These are phyloP conservation scores for Phytophthora aleatoria DNA, from an alignment of 352 stramenopile species.

Conservation along the genomic window DNA sequence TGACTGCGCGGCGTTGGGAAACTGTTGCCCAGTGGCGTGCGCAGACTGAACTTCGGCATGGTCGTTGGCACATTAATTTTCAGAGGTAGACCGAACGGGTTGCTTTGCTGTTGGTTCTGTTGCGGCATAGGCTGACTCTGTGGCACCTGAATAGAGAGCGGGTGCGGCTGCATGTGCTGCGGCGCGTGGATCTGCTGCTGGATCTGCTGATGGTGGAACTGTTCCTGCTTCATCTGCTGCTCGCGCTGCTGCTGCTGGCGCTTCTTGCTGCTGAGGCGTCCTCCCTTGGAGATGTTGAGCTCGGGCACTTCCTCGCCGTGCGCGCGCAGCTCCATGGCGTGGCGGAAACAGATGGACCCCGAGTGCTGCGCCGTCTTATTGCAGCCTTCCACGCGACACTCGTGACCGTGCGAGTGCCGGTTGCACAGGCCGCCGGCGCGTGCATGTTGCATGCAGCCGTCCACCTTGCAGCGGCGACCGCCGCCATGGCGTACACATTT, in stretches of 20 bases:
- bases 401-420: slow-evolving; percentile 73
- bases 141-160: slow-evolving; percentile 37
- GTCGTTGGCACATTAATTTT: slow-evolving; percentile 78
- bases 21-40: slow-evolving; percentile 64
- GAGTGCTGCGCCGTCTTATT: slow-evolving; percentile 85
- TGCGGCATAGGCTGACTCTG: slow-evolving; percentile 36
- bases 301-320: slow-evolving; percentile 74
- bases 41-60: slow-evolving; percentile 71
- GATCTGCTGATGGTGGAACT: slow-evolving; percentile 79
- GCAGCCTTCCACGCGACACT: slow-evolving; percentile 79
- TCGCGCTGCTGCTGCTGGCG: slow-evolving; percentile 70
- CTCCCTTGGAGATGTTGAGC: slow-evolving; percentile 80
- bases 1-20: slow-evolving; percentile 75
- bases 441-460: slow-evolving; percentile 77
- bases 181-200: slow-evolving; percentile 63
- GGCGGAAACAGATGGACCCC: slow-evolving; percentile 75
- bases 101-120: slow-evolving; percentile 30
- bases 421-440: slow-evolving; percentile 74
- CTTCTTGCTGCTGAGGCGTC: slow-evolving; percentile 73
- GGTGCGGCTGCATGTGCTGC: slow-evolving; percentile 32
- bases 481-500: slow-evolving; percentile 81
- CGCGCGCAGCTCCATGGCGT: slow-evolving; percentile 76
- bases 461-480: slow-evolving; percentile 69
- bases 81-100: slow-evolving; percentile 61
- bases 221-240: slow-evolving; percentile 75